Evolutionary conservation across 208 protist genomes (phyloP), one percentile per base, ranked within the genome.

Genomic region (Trypanosoma vivax): DNA sequence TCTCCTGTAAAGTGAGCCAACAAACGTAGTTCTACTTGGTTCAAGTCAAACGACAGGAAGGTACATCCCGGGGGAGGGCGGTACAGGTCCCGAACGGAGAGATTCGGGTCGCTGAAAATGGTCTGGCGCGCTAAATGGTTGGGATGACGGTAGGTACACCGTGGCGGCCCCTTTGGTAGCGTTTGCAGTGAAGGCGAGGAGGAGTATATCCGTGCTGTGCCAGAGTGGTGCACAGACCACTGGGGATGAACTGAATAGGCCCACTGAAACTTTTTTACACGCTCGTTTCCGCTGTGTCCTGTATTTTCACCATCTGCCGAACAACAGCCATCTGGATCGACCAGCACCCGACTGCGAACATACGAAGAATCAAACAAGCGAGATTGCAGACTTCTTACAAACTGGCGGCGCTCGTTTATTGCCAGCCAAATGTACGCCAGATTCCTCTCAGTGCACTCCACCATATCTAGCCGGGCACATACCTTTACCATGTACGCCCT

Each of bases 11-110:
- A 67, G 42, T 90, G 82, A 5, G 86, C 86, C 24, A 94, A 61
- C 4, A 94, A 65, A 21, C 82, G 82, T 28, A 90, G 55, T 53
- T 94, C 86, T 13, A 94, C 76, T 48, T 94, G 86, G 35, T 90
- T 86, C 48, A 74, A 90, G 57, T 90, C 86, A 40, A 94, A 65
- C n/a, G 82, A 85, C 5, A 85, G 21, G 16, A 89, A 61, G 6
- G 70, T 43, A 50, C 76, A 90, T n/a, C 72, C 84, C 5, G 77
- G 70, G 13, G 79, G 74, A 2, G 79, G 69, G 9, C 65, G 50
- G 61, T 79, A 88, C 7, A 92, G 55, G 57, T 87, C 70, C 9
- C 84, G 76, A 58, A 82, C 41, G 14, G 73, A 83, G 72, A 75
- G 87, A 40, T 57, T 29, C 3, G 65, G 69, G 34, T 83, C 62